Evolutionary conservation across 2,329 filamentous ascomycete genomes (phyloP), one percentile per base, ranked within the genome.

Genomic region (Trichoderma citrinoviride): DNA sequence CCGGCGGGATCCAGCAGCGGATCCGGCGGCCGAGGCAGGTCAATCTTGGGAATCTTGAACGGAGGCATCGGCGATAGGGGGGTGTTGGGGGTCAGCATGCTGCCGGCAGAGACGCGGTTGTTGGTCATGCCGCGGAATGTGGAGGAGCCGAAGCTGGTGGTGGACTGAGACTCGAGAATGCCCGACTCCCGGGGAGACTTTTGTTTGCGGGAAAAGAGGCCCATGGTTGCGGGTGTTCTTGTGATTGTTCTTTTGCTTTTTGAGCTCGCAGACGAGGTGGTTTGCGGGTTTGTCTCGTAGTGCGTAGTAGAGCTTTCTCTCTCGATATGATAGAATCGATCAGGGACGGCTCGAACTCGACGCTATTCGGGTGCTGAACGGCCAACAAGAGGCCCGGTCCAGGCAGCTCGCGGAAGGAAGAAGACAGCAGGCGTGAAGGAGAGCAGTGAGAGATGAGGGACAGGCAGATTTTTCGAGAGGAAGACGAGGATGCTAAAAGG

Each of bases 1-100:
- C 89, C 93, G 25, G 90, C 92, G 21, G 94, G 93, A 75, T 98
- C 92, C 70, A 94, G 83, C 67, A 89, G 85, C 72, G 94, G 93
- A 78, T 98, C 93, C 29, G 94, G 93, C 17, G 93, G 88, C 73
- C 87, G 89, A 56, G 94, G 91, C 54, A 98, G 85, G 68, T 92
- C 86, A 72, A 96, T 83, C 77, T 93, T 91, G 70, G 90, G 87
- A 70, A 93, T 84, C 67, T 78, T 81, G 69, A 76, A 74, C 66
- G 75, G 81, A 41, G 83, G 81, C 74, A 85, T 83, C 52, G 83
- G 82, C 12, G 82, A 81, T 66, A 81, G 67, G n/a, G 83, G 81
- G 3, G 81, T 83, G 37, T 73, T 79, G 5, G 82, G 79, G 12
- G 71, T 47, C 70, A 65, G 76, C 61, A 78, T 78, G 69, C 82